Conservation (phyloP, 768 basidiomycete genomes). For the Mycena floridula region DNA sequence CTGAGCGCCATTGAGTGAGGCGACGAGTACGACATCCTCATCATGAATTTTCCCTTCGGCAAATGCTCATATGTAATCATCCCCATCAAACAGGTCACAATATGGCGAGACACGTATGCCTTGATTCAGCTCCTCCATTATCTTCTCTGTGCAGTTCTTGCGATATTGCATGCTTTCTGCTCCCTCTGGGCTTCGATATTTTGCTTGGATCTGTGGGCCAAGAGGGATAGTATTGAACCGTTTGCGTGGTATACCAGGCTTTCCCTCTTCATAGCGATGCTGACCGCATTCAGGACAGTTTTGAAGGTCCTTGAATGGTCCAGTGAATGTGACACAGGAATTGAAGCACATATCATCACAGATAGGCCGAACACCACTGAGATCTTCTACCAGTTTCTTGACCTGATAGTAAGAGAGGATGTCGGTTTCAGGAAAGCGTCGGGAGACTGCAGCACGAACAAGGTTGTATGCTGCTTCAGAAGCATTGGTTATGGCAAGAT, state of each 20-base stretch:
- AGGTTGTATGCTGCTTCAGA: constrained; percentile 24
- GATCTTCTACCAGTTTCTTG: constrained; percentile 17
- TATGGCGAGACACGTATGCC: constrained; percentile 8
- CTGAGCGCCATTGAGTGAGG: constrained; percentile 34
- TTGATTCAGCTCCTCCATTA: constrained; percentile 10
- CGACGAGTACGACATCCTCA: constrained; percentile 22
- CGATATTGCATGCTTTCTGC: constrained; percentile 23
- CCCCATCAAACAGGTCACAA: constrained; percentile 25
- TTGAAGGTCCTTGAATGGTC: constrained; percentile 23
- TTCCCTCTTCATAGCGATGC: constrained; percentile 18
- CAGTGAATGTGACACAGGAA: constrained; percentile 33
- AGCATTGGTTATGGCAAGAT: constrained; percentile 19
- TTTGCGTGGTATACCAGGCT: constrained; percentile 15
- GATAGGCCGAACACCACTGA: constrained; percentile 29
- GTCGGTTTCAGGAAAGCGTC: constrained; percentile 17
- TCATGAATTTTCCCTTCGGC: constrained; percentile 10
- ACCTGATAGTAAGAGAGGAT: constrained; percentile 24
- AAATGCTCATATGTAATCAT: constrained; percentile 16
- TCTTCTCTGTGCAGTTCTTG: constrained; percentile 12
- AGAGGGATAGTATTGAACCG: constrained; percentile 31
- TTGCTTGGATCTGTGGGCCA: constrained; percentile 38
- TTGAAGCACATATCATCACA: constrained; percentile 35
- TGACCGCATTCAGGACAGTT: constrained; percentile 25
- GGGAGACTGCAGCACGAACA: constrained; percentile 14
- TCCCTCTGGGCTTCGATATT: constrained; percentile 14